Percentiles rank a stretch among this genome's conserved stretches.
Evolutionary conservation across 768 basidiomycete genomes (phyloP).

Genomic region (Hortiboletus flavorubellus): DNA sequence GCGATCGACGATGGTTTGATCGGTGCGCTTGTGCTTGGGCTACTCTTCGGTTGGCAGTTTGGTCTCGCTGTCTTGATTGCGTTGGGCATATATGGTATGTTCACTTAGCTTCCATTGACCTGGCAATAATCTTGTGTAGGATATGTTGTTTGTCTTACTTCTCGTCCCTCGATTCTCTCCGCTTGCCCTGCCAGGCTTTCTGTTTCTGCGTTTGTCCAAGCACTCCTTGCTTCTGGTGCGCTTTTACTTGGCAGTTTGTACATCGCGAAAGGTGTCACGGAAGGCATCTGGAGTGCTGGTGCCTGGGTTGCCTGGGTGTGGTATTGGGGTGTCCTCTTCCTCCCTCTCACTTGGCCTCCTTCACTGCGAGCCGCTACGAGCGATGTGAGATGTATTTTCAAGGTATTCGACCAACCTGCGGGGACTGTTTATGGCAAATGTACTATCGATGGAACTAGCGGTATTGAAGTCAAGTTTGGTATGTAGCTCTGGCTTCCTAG

Average conservation of each 20-base stretch:
- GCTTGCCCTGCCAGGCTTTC: background rate
- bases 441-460: constrained; percentile 63
- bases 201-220: constrained; percentile 49
- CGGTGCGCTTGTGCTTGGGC: constrained; percentile 63
- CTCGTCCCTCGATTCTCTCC: constrained; percentile 8
- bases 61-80: constrained; percentile 66
- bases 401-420: constrained; percentile 74
- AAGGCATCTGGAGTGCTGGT: constrained; percentile 28
- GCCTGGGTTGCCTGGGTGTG: constrained; percentile 30
- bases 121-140: constrained; percentile 10
- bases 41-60: constrained; percentile 64
- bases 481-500: constrained; percentile 17
- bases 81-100: constrained; percentile 69
- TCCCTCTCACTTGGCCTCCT: constrained; percentile 33
- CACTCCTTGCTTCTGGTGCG: constrained; percentile 77
- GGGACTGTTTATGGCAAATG: constrained; percentile 84
- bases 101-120: background rate
- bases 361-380: constrained; percentile 73
- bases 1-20: constrained; percentile 77
- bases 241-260: constrained; percentile 63
- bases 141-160: constrained; percentile 12
- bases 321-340: constrained; percentile 28
- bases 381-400: constrained; percentile 74
- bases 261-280: constrained; percentile 27
- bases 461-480: constrained; percentile 89